Conservation (phyloP, 441 rosid species). For the Dalechampia spathulata region DNA sequence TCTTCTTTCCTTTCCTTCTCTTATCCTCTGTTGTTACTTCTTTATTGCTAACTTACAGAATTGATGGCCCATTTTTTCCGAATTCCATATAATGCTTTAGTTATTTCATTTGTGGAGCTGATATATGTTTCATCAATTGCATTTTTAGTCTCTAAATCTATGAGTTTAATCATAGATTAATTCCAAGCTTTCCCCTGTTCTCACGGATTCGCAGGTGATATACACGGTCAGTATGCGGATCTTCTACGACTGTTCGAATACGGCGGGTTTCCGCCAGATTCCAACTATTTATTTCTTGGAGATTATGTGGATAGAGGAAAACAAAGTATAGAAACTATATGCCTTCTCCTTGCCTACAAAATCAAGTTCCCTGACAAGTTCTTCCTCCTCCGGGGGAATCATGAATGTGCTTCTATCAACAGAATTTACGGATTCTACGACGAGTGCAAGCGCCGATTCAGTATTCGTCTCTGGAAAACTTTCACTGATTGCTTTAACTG, state of each 20-base stretch:
- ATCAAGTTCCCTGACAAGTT: slow-evolving; percentile 82
- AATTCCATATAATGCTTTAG: too few species aligned
- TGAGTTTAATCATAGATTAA: too few species aligned
- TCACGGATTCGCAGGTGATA: slow-evolving; percentile 45
- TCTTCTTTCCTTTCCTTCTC: too few species aligned
- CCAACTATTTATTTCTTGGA: slow-evolving; percentile 74
- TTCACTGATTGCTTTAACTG: slow-evolving; percentile 82
- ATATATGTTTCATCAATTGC: background rate
- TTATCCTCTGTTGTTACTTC: too few species aligned
- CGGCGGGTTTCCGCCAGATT: slow-evolving; percentile 84
- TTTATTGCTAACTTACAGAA: background rate
- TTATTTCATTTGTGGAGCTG: too few species aligned
- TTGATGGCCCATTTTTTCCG: background rate
- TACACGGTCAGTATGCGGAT: slow-evolving; percentile 86
- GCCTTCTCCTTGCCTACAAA: slow-evolving; percentile 80
- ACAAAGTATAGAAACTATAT: slow-evolving; percentile 81
- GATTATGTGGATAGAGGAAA: slow-evolving; percentile 92
- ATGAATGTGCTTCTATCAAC: slow-evolving; percentile 86
- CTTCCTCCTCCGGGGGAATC: slow-evolving; percentile 77
- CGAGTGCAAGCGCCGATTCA: slow-evolving; percentile 78
- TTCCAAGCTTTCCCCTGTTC: too few species aligned
- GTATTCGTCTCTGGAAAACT: slow-evolving; percentile 74
- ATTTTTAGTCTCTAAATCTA: background rate
- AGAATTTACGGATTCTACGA: slow-evolving; percentile 83
- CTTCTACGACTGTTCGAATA: slow-evolving; percentile 71